A percentile compares a stretch with the other conserved stretches of the same genome.
phyloP scores from a whole-genome alignment of 176 grass and related monocot species.

The Echinochloa phyllopogon region DNA sequence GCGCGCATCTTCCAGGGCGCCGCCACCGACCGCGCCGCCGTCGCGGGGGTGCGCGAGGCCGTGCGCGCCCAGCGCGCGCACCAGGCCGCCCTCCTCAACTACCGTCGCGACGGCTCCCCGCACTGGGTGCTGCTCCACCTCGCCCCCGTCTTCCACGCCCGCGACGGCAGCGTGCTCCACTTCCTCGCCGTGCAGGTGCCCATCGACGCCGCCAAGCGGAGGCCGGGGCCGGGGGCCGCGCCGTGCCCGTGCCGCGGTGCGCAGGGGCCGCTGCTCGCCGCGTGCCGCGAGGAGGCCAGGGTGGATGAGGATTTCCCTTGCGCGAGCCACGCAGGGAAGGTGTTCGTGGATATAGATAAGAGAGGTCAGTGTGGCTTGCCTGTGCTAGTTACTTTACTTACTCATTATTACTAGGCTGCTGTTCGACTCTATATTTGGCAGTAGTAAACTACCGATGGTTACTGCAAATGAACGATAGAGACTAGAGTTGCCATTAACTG shows the following conservation, averaged over 20 bases:
- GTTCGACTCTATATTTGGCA: not conserved
- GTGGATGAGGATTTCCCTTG: slow-evolving; percentile 54
- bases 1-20: slow-evolving; percentile 88
- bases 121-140: slow-evolving; percentile 90
- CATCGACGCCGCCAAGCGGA: slow-evolving; percentile 27
- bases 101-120: slow-evolving; percentile 74
- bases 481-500: slow-evolving; percentile 10
- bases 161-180: slow-evolving; percentile 71
- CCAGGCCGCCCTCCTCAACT: slow-evolving; percentile 76
- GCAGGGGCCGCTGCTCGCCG: slow-evolving; percentile 26
- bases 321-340: slow-evolving; percentile 42
- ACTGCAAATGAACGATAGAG: not conserved
- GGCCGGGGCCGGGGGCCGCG: not conserved
- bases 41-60: slow-evolving; percentile 75
- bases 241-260: not conserved
- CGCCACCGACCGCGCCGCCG: slow-evolving; percentile 70
- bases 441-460: slow-evolving; percentile 9
- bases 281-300: slow-evolving; percentile 77
- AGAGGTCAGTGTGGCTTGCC: slow-evolving; percentile 61
- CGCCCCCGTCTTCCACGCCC: slow-evolving; percentile 70
- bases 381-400: not conserved
- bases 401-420: not conserved
- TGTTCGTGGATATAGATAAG: slow-evolving; percentile 68
- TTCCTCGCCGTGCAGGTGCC: slow-evolving; percentile 92
- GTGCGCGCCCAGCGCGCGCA: slow-evolving; percentile 59